A percentile compares a stretch with the other conserved stretches of the same genome.
These are phyloP conservation scores for Talaromyces sp. DNA, from an alignment of 2,329 filamentous ascomycete species.

Conservation along the genomic window DNA sequence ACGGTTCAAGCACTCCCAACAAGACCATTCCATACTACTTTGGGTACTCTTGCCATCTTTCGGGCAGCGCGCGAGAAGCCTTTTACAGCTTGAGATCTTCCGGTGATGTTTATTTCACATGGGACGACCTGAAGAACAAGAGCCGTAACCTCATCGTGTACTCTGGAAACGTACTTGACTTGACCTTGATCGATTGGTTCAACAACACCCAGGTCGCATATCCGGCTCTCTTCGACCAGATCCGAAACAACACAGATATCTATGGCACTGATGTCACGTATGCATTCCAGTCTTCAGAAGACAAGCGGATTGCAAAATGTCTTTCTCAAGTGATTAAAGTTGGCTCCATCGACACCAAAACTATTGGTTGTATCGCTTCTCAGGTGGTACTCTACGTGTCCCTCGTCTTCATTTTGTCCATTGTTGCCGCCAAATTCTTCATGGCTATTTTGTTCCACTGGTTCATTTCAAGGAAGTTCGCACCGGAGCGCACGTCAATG, in stretches of 20 bases:
- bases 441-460: conserved; percentile 90
- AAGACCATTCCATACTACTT: conserved; percentile 66
- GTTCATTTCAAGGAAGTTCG: conserved; percentile 86
- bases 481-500: conserved; percentile 77
- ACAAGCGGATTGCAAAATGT: conserved; percentile 80
- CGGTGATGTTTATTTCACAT: conserved; percentile 92
- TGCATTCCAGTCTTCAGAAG: conserved; percentile 68
- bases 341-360: conserved; percentile 90
- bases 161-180: conserved; percentile 85
- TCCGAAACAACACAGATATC: conserved; percentile 65
- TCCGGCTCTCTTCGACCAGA: conserved; percentile 70
- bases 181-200: conserved; percentile 86
- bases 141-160: conserved; percentile 91
- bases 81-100: conserved; percentile 69
- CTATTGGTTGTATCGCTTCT: conserved; percentile 93
- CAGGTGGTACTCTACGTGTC: conserved; percentile 95
- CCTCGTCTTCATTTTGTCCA: conserved; percentile 81
- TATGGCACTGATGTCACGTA: conserved; percentile 85
- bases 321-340: conserved; percentile 93
- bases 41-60: conserved; percentile 87
- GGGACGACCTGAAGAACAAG: conserved; percentile 85
- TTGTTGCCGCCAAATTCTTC: conserved; percentile 80
- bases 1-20: conserved; percentile 77
- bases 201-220: conserved; percentile 71
- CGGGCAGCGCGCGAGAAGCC: conserved; percentile 56